Base-by-base conservation (phyloP, 106 monocot species). In the Hemerocallis citrina region DNA sequence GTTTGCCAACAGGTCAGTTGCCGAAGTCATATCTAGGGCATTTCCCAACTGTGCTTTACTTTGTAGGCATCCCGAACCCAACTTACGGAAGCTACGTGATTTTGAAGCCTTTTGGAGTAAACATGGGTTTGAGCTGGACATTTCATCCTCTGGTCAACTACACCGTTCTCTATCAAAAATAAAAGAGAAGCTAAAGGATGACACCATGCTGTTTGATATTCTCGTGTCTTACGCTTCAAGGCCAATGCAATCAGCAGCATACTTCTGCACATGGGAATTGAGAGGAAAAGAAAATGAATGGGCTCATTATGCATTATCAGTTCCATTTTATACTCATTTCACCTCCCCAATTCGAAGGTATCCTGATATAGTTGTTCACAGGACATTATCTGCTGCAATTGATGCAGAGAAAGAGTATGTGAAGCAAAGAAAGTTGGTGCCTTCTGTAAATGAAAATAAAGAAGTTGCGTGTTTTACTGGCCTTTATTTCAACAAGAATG, bases 331-430 rank as follows among this genome's bases (percentile, higher is more conserved):
- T 35, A 96, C 95, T 24, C 95, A 96, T 75, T 96, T 96, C 48
- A 91, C 90, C 12, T 90, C 90, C 8, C 90, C 95, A 39, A 61
- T 96, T 42, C 67, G 95, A 42, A 86, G 95, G 64, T 96, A 96
- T 63, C 81, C 95, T 64, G 95, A 96, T 72, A 84, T 96, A 67
- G 51, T 96, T 71, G 95, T 91, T n/a, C 95, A 96, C 43, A 67
- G 95, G 33, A 96, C 63, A 10, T 68, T 96, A 20, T 66, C 51
- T 39, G 87, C 95, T 15, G 77, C 60, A 20, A 51, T 96, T 62
- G 81, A 90, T 57, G 95, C 90, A 42, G 95, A 95, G 60, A 35
- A 80, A 28, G 52, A 45, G 42, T 89, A 69, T 74, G 20, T 74
- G 48, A 80, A 76, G 56, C 61, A 72, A 66, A 80, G 36, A 27